Evolutionary conservation across 1,284 basidiomycete species (phyloP), one percentile per base, ranked within the genome.

Genomic region (Rhodotorula sp.): DNA sequence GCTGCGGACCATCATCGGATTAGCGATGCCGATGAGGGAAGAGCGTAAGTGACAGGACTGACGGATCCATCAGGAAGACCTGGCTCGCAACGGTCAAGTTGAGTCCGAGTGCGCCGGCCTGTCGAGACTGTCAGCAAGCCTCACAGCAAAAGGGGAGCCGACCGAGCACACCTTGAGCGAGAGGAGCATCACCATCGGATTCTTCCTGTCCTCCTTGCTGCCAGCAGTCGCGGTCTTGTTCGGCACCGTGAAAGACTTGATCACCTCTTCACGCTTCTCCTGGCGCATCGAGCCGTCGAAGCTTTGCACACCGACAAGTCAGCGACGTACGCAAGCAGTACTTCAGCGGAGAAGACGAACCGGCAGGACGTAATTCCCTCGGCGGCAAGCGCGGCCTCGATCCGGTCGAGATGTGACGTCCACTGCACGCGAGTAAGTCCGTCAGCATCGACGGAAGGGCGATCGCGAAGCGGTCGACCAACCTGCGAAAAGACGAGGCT

Each of bases 231-330:
- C 65, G 3, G 61, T 34, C 58, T 69, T 71, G 52, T 68, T 74
- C 19, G 65, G 66, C 36, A 51, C 39, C 15, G 73, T 71, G 61
- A 75, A 75, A 15, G 32, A 32, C 30, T 68, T 66, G 66, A 78
- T 76, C 13, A 77, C 66, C n/a, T 70, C 66, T 22, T 74, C 74
- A 9, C 77, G 74, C 51, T 74, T 70, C 39, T 66, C 64, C 62
- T 76, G 75, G 8, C 66, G 66, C 75, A 78, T 76, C 47, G 72
- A 71, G 20, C 77, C 77, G 54, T 78, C 76, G 47, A 76, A 72
- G 2, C 76, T 74, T 53, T 9, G 8, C 9, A 1, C 4, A 5
- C 2, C 0, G 4, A n/a, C 3, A 46, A 47, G 24, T 48, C 22
- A 47, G n/a, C 44, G 55, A 5, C 0, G 29, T 17, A 22, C 20